These are phyloP conservation scores for Drechslerella dactyloides DNA, from an alignment of 2,329 filamentous ascomycete species.

Conservation along the genomic window DNA sequence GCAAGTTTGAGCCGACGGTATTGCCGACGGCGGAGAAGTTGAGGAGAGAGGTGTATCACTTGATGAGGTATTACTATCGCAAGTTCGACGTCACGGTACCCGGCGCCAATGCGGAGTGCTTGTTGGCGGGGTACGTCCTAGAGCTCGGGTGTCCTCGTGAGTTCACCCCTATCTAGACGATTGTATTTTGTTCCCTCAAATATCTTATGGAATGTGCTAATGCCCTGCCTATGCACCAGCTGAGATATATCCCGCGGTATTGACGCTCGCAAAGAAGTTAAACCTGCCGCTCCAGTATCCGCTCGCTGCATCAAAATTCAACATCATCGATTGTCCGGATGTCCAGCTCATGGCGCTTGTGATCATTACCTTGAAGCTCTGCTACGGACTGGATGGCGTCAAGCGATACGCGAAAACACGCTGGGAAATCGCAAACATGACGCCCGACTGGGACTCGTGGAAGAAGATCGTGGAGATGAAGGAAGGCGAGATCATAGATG, in stretches of 20 bases:
- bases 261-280: constrained; percentile 63
- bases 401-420: constrained; percentile 49
- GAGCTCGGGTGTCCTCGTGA: constrained; percentile 76
- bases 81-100: constrained; percentile 77
- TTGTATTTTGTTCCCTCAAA: no score
- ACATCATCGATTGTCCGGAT: constrained; percentile 71
- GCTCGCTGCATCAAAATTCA: constrained; percentile 8
- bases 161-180: constrained; percentile 54
- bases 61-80: constrained; percentile 69
- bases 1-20: constrained; percentile 64
- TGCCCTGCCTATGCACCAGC: constrained; percentile 61
- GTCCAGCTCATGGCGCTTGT: constrained; percentile 73
- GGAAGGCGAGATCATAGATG: constrained; percentile 55
- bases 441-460: constrained; percentile 78
- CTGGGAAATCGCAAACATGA: constrained; percentile 37
- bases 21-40: constrained; percentile 64
- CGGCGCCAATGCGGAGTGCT: constrained; percentile 71
- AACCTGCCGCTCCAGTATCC: constrained; percentile 49
- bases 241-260: constrained; percentile 69
- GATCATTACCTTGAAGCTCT: constrained; percentile 77
- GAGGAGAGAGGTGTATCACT: constrained; percentile 68
- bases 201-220: constrained; percentile 52
- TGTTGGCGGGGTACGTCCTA: constrained; percentile 73
- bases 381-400: constrained; percentile 72
- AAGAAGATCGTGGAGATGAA: constrained; percentile 60